A percentile compares a stretch with the other conserved stretches of the same genome.
These are phyloP conservation scores for Pseudomonodictys pantanalensis DNA, from an alignment of 495 filamentous ascomycete species.

Conservation along the genomic window DNA sequence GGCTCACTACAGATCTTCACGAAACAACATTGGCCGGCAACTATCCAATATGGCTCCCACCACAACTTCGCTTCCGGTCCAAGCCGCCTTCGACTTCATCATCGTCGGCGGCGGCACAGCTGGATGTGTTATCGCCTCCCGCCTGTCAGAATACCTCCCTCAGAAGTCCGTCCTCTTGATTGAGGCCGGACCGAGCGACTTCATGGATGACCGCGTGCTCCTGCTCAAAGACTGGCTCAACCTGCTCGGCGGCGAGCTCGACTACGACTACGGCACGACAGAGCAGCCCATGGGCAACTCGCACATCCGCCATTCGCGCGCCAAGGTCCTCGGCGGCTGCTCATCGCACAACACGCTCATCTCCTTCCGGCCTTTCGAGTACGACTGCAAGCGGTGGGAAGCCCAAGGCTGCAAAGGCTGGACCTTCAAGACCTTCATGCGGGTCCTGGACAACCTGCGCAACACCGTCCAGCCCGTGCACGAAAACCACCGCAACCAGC, in stretches of 20 bases:
- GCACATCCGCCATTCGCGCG: slow-evolving; percentile 77
- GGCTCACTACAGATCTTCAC: too few relatives aligned
- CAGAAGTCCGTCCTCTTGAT: slow-evolving; percentile 44
- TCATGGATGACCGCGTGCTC: slow-evolving; percentile 65
- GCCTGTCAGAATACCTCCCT: slow-evolving; percentile 51
- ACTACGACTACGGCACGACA: slow-evolving; percentile 82
- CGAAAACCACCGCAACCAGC: slow-evolving; percentile 70
- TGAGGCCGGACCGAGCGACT: slow-evolving; percentile 51
- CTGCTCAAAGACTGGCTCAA: slow-evolving; percentile 77
- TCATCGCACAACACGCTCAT: slow-evolving; percentile 85
- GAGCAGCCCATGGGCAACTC: slow-evolving; percentile 78
- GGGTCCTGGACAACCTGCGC: slow-evolving; percentile 68
- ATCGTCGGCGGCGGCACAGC: slow-evolving; percentile 86
- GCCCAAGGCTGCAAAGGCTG: slow-evolving; percentile 70
- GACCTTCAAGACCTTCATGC: slow-evolving; percentile 74
- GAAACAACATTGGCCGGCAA: not conserved
- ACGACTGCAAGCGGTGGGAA: slow-evolving; percentile 73
- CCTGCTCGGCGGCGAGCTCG: slow-evolving; percentile 74
- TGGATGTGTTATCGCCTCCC: slow-evolving; percentile 77
- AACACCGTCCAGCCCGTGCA: slow-evolving; percentile 81
- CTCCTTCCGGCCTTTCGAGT: slow-evolving; percentile 78
- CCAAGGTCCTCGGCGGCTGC: slow-evolving; percentile 82
- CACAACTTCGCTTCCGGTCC: slow-evolving; percentile 57
- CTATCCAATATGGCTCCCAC: slow-evolving; percentile 42
- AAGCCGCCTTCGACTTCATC: slow-evolving; percentile 76